These are phyloP conservation scores for Psilocybe cubensis DNA, from an alignment of 768 basidiomycete species.

Conservation along the genomic window DNA sequence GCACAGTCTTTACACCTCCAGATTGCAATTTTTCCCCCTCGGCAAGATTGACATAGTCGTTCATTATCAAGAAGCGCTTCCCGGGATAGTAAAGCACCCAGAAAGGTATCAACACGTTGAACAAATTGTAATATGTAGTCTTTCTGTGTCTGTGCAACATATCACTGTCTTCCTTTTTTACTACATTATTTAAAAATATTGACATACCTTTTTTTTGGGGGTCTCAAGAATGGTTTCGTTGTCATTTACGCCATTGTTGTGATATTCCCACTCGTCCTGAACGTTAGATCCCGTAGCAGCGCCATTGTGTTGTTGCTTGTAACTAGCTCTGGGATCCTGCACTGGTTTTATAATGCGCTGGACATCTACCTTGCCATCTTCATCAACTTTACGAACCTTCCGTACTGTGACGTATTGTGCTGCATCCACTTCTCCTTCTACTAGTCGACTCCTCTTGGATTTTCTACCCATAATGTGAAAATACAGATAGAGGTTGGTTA, in stretches of 20 bases:
- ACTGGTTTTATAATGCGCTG: not conserved
- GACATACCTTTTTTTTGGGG: not conserved
- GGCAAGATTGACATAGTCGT: not conserved
- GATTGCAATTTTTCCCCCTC: not conserved
- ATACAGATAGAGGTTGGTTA: not conserved
- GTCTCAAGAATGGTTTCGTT: not conserved
- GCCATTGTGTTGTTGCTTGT: not conserved
- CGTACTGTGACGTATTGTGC: not conserved
- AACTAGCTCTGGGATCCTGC: not conserved
- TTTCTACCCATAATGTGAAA: not conserved
- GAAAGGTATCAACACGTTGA: not conserved
- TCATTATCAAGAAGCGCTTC: not conserved
- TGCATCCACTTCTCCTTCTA: not conserved
- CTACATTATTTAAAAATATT: not conserved
- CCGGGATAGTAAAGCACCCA: not conserved
- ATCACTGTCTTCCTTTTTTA: not conserved
- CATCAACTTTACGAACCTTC: not conserved
- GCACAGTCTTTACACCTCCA: constrained; percentile 4
- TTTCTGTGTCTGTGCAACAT: not conserved
- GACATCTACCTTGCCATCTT: not conserved
- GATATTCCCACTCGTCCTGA: not conserved
- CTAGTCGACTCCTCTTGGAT: not conserved
- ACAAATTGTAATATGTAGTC: constrained; percentile 2
- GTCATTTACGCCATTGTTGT: not conserved
- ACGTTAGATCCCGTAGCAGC: not conserved